A percentile compares a stretch with the other conserved stretches of the same genome.
phyloP scores from a whole-genome alignment of 108 stramenopile species.

The Pseudonitzschia pungens region DNA sequence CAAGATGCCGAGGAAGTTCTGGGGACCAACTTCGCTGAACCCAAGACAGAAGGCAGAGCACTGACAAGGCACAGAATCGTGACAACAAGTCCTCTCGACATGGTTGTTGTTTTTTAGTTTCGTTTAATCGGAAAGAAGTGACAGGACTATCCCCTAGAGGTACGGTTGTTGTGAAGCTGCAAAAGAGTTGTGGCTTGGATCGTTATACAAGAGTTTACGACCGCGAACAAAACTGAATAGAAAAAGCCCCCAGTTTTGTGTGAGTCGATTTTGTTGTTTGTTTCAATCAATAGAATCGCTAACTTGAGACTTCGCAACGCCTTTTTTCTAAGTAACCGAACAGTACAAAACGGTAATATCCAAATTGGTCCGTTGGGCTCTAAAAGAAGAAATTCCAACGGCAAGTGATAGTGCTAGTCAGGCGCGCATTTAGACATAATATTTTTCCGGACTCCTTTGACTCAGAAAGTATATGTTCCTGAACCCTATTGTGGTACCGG shows the following conservation, averaged over 20 bases:
- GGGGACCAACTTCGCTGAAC: conserved; percentile 6
- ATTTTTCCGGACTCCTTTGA: neutral
- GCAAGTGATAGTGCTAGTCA: neutral
- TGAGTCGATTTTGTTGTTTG: neutral
- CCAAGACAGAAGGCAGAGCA: conserved; percentile 10
- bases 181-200: no score
- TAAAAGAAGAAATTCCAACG: neutral
- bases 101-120: neutral
- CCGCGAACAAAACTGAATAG: no score
- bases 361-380: neutral
- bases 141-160: no score
- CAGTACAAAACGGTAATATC: neutral
- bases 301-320: conserved; percentile 1
- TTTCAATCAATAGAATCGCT: neutral
- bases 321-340: neutral
- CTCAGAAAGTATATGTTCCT: no score
- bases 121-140: neutral
- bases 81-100: conserved; percentile 1
- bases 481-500: no score
- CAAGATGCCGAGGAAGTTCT: neutral
- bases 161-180: no score
- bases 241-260: neutral
- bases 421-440: neutral
- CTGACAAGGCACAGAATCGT: neutral
- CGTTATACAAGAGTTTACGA: no score